Conservation (phyloP, 169 alveolate genomes). For the Plasmodium vivax region DNA sequence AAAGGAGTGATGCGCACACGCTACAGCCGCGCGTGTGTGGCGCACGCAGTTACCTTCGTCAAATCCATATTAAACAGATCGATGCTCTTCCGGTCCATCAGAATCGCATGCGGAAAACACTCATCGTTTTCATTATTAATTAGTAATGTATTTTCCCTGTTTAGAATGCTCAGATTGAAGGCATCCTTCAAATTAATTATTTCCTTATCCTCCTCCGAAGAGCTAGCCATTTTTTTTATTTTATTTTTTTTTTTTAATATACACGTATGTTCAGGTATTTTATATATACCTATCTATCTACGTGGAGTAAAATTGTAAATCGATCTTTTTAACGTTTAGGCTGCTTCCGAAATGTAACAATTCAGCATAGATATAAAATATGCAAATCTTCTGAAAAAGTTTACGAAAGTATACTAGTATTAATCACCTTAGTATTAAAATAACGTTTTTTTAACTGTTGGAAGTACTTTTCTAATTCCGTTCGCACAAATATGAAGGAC, state of each 20-base stretch:
- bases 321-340: not conserved
- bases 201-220: not conserved
- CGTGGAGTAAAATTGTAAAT: too few relatives aligned
- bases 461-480: not conserved
- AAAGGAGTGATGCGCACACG: not conserved
- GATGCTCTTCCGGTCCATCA: conserved; percentile 18
- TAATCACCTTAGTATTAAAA: not conserved
- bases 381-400: not conserved
- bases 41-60: conserved; percentile 11
- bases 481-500: not conserved
- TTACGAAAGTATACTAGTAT: not conserved
- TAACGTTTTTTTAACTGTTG: not conserved
- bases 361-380: not conserved
- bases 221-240: conserved; percentile 13
- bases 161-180: not conserved
- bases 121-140: conserved; percentile 41
- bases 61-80: conserved; percentile 63
- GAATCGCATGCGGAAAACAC: conserved; percentile 30
- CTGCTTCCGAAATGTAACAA: not conserved
- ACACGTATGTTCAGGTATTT: not conserved
- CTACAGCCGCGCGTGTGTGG: not conserved
- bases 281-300: not conserved
- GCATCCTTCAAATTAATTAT: conserved; percentile 25
- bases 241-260: conserved; percentile 7
- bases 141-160: conserved; percentile 63